Evolutionary conservation across 2,329 filamentous ascomycete species (phyloP).

Genomic region (Colletotrichum falcatum): DNA sequence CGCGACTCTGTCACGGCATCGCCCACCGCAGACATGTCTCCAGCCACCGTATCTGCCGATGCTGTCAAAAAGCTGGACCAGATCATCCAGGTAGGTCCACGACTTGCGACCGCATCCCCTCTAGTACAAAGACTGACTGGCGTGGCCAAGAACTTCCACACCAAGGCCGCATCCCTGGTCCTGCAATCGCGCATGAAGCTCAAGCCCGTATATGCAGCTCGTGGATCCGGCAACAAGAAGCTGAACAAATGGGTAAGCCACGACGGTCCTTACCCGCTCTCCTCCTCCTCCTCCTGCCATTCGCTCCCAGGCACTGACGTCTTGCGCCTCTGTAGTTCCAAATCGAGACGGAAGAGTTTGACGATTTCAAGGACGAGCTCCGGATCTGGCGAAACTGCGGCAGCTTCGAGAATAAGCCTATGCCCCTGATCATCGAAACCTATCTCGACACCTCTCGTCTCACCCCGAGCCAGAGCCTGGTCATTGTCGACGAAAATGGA

Average conservation of each 20-base stretch:
- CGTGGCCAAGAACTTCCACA: conserved; percentile 84
- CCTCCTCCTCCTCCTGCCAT: not conserved
- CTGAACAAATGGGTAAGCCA: conserved; percentile 92
- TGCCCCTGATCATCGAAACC: conserved; percentile 89
- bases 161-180: conserved; percentile 87
- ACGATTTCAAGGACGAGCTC: conserved; percentile 85
- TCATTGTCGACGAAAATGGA: conserved; percentile 87
- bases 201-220: conserved; percentile 65
- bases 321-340: conserved; percentile 77
- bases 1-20: conserved; percentile 57
- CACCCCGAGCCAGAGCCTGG: conserved; percentile 86
- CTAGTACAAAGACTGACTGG: conserved; percentile 9
- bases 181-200: conserved; percentile 84
- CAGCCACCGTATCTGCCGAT: conserved; percentile 67
- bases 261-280: conserved; percentile 38
- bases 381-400: conserved; percentile 85
- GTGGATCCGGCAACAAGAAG: conserved; percentile 60
- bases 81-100: conserved; percentile 80
- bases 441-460: conserved; percentile 85
- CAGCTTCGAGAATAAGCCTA: conserved; percentile 77
- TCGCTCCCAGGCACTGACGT: not conserved
- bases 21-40: conserved; percentile 60
- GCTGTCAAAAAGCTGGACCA: conserved; percentile 86
- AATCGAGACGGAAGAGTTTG: conserved; percentile 92
- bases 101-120: not conserved